Evolutionary conservation across 108 stramenopile genomes (phyloP).

Genomic region (Skeletonema costatum): DNA sequence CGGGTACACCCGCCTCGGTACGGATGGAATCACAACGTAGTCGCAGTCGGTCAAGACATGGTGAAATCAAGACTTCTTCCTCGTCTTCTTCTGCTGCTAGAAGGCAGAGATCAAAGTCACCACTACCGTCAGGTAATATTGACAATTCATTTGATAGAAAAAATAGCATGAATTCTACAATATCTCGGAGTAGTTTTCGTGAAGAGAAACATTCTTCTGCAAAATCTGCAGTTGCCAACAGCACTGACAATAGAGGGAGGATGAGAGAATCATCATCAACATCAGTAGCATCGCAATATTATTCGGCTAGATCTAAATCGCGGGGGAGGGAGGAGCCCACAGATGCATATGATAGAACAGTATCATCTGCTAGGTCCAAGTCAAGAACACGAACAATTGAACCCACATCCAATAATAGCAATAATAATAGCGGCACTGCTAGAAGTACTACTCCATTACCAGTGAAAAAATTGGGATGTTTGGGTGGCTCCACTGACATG

Average conservation of each 20-base stretch:
- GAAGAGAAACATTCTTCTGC: neutral
- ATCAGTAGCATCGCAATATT: neutral
- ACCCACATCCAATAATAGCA: neutral
- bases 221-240: neutral
- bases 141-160: neutral
- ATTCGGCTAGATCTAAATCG: neutral
- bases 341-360: neutral
- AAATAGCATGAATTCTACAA: neutral
- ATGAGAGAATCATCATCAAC: neutral
- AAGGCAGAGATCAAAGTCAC: neutral
- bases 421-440: neutral
- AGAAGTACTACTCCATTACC: conserved; percentile 1
- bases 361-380: neutral
- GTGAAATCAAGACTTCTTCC: neutral
- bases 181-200: neutral
- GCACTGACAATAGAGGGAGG: neutral
- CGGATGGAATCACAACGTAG: neutral
- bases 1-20: neutral
- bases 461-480: neutral
- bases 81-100: neutral
- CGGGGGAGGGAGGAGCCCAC: conserved; percentile 1
- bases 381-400: neutral
- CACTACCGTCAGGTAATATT: neutral
- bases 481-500: conserved; percentile 8
- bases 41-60: neutral